These are phyloP conservation scores for Phytophthora agathidicida DNA, from an alignment of 352 stramenopile genomes.

Conservation along the genomic window DNA sequence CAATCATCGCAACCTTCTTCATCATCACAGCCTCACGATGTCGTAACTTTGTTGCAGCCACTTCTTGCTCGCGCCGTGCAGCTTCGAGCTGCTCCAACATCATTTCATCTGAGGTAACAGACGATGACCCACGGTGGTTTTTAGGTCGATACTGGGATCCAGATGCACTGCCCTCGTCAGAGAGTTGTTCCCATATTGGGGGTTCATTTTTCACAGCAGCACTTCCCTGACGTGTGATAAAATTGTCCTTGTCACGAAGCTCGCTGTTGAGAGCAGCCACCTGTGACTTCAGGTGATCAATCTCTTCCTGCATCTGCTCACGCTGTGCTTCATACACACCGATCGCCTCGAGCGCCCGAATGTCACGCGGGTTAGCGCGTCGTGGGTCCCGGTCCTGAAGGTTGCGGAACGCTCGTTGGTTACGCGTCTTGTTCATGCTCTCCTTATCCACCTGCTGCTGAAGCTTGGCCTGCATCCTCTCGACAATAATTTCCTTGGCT, in stretches of 20 bases:
- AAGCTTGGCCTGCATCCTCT: slow-evolving; percentile 84
- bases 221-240: slow-evolving; percentile 47
- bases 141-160: slow-evolving; percentile 3
- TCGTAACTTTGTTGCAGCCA: slow-evolving; percentile 59
- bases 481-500: slow-evolving; percentile 81
- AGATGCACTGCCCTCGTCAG: slow-evolving; percentile 13
- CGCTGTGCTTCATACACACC: slow-evolving; percentile 72
- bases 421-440: slow-evolving; percentile 58
- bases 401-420: slow-evolving; percentile 65
- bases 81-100: slow-evolving; percentile 78
- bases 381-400: slow-evolving; percentile 71
- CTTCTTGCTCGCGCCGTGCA: slow-evolving; percentile 75
- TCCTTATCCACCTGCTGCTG: slow-evolving; percentile 83
- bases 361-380: slow-evolving; percentile 61
- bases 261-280: slow-evolving; percentile 70
- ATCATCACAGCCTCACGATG: slow-evolving; percentile 77
- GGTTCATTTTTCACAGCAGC: slow-evolving; percentile 25
- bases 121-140: slow-evolving; percentile 14
- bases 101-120: slow-evolving; percentile 65
- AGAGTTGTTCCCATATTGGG: slow-evolving; percentile 34
- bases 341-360: slow-evolving; percentile 72
- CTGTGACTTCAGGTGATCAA: slow-evolving; percentile 65
- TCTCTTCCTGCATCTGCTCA: slow-evolving; percentile 79
- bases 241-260: slow-evolving; percentile 82
- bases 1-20: slow-evolving; percentile 78